A percentile compares a stretch with the other conserved stretches of the same genome.
Evolutionary conservation across 345 rosid genomes (phyloP).

Genomic region (Psidium friedrichsthalianum): DNA sequence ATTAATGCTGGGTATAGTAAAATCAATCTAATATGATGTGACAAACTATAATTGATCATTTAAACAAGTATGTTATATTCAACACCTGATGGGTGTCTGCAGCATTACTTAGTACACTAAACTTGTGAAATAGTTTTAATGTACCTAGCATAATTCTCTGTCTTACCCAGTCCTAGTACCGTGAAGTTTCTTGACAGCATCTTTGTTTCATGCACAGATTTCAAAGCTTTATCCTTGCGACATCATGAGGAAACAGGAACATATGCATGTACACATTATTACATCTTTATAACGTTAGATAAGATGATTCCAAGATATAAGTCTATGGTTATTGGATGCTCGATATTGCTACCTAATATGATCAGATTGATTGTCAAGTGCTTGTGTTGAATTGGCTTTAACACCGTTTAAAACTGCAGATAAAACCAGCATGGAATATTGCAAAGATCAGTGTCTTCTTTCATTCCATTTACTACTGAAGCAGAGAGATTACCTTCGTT

Average conservation of each 20-base stretch:
- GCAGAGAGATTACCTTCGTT: neutral
- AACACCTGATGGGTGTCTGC: neutral
- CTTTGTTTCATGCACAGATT: neutral
- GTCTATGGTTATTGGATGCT: neutral
- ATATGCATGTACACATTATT: neutral
- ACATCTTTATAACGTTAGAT: neutral
- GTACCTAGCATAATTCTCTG: neutral
- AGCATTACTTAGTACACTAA: neutral
- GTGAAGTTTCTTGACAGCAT: neutral
- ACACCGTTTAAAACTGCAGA: neutral
- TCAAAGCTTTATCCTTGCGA: neutral
- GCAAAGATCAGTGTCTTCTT: neutral
- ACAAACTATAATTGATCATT: neutral
- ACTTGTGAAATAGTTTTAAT: neutral
- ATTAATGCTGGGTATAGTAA: neutral
- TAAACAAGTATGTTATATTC: neutral
- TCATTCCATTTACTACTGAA: neutral
- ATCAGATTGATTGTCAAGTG: neutral
- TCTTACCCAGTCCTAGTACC: neutral
- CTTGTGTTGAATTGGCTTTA: too few relatives aligned
- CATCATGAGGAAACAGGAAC: neutral
- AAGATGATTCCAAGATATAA: neutral
- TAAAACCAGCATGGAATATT: neutral
- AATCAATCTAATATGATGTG: neutral
- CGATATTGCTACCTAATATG: neutral